phyloP scores from a whole-genome alignment of 768 basidiomycete species.

The Pleurotus sapidus region DNA sequence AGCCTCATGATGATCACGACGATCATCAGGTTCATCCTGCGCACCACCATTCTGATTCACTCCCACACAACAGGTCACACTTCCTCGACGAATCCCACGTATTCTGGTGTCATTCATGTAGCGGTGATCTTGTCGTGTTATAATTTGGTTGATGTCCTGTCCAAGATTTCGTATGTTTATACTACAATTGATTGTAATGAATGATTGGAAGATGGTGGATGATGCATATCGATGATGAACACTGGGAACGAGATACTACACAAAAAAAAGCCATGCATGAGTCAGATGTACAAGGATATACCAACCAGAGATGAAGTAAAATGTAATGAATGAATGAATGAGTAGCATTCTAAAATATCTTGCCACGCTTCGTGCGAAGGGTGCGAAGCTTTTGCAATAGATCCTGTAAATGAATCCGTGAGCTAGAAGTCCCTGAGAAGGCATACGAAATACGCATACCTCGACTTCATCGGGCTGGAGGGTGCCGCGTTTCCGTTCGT shows the following conservation, averaged over 20 bases:
- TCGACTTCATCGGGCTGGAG: slow-evolving; percentile 68
- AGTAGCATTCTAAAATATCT: slow-evolving; percentile 16
- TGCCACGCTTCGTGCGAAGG: slow-evolving; percentile 48
- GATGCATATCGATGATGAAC: background rate
- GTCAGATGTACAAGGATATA: background rate
- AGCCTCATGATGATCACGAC: slow-evolving; percentile 15
- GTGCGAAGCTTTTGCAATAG: slow-evolving; percentile 52
- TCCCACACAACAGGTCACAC: slow-evolving; percentile 50
- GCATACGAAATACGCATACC: slow-evolving; percentile 39
- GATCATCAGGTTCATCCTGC: slow-evolving; percentile 17
- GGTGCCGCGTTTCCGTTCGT: slow-evolving; percentile 63
- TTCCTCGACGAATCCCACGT: slow-evolving; percentile 88
- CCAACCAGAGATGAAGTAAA: slow-evolving; percentile 8
- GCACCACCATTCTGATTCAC: slow-evolving; percentile 20
- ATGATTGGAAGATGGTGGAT: background rate
- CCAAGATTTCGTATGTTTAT: slow-evolving; percentile 2
- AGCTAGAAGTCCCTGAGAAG: slow-evolving; percentile 9
- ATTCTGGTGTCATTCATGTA: slow-evolving; percentile 86
- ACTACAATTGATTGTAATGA: slow-evolving; percentile 5
- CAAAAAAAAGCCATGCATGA: background rate
- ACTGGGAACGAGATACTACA: background rate
- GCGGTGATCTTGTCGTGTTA: slow-evolving; percentile 77
- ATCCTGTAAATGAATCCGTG: slow-evolving; percentile 34
- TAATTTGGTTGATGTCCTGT: slow-evolving; percentile 23
- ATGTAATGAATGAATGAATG: slow-evolving; percentile 5